Evolutionary conservation across 768 basidiomycete species (phyloP).

Genomic region (Guyanaporus albipodus): DNA sequence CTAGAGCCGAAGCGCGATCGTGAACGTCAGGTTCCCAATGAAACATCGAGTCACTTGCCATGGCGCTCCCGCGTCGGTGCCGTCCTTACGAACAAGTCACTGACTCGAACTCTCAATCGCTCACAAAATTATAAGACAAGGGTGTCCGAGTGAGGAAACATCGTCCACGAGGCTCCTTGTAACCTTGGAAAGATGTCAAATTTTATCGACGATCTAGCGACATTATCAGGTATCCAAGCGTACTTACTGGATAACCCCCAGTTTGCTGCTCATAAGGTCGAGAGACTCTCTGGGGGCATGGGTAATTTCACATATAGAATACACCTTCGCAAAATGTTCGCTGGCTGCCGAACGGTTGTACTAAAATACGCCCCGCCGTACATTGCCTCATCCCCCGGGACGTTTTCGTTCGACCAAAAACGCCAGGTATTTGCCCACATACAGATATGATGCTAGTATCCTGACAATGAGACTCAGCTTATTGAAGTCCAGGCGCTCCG

Average conservation of each 20-base stretch:
- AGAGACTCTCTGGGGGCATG: constrained; percentile 46
- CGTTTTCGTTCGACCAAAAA: constrained; percentile 37
- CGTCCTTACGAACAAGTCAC: neutral
- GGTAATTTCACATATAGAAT: constrained; percentile 60
- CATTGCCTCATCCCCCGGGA: constrained; percentile 23
- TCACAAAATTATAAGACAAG: constrained; percentile 3
- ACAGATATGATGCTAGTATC: neutral
- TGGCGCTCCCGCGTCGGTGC: neutral
- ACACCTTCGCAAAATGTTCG: constrained; percentile 36
- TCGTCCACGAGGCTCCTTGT: neutral
- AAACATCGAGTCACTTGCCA: neutral
- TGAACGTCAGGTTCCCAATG: no score
- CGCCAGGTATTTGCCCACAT: constrained; percentile 46
- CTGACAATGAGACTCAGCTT: constrained; percentile 35
- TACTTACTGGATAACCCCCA: constrained; percentile 45
- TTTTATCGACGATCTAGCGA: constrained; percentile 25
- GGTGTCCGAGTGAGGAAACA: neutral
- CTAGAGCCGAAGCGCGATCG: no score
- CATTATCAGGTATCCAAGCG: constrained; percentile 27
- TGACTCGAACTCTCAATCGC: constrained; percentile 8
- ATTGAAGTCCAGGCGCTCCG: constrained; percentile 48
- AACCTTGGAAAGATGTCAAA: constrained; percentile 13
- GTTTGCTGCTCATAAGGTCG: constrained; percentile 42
- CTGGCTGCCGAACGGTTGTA: constrained; percentile 45
- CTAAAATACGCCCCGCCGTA: constrained; percentile 57